Base-by-base conservation (phyloP, 179 eudicot species). In the Nepenthes alata region DNA sequence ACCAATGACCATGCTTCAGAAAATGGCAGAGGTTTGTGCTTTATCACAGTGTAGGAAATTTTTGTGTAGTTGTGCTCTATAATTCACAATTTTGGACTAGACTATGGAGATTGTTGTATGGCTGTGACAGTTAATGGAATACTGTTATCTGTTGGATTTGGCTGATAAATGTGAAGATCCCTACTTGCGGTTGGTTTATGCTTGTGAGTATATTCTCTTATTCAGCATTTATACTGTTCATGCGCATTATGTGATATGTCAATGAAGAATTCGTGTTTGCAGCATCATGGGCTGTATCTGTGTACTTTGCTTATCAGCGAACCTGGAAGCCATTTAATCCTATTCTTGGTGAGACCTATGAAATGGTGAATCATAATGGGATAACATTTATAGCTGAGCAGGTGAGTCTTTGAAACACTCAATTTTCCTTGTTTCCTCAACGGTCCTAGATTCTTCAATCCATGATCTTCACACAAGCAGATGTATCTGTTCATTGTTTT, bases 291-390 rank as follows among this genome's bases (percentile, higher is more conserved):
- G 80, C 81, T 63, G 76, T 93, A 56, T 83, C 97, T 55, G 81
- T 83, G 41, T 93, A 87, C 73, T 87, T 71, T 71, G 97, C 98
- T 57, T 80, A 68, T 61, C 97, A 87, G 69, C 86, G 98, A 10
- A 83, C 97, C 60, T 93, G 98, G 98, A 93, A 93, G 87, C 98
- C 98, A 34, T 93, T 93, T 58, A 93, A 93, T 73, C 97, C 98
- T 47, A 90, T 90, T 74, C 97, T 93, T 76, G 97, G 98, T 65
- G 98, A 93, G 77, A 93, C 98, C 37, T 93, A 85, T 79, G 97
- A 93, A 78, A 70, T 93, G 87, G 88, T 72, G 47, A 89, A 93
- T 82, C 96, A 93, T 62, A 83, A 76, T 45, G 96, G 98, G 52
- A 77, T 91, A 54, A 81, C 84, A 67, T 89, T 91, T 75, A 61